These are phyloP conservation scores for Fusarium cicatricum DNA, from an alignment of 2,329 filamentous ascomycete species.

Conservation along the genomic window DNA sequence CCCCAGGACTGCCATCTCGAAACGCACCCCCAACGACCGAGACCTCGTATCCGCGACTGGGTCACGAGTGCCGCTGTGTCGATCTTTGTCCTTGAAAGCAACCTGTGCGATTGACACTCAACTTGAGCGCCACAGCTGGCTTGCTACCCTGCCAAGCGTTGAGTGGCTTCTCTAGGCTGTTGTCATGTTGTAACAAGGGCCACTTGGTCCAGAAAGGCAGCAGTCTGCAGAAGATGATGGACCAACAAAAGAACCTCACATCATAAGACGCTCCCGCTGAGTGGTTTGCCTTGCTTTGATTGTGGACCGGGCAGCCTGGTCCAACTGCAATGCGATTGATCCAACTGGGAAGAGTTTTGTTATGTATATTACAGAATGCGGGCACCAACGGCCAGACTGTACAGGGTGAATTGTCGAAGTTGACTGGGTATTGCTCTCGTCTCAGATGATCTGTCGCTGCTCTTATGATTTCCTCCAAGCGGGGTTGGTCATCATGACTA, in stretches of 20 bases:
- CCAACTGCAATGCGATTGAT: conserved; percentile 28
- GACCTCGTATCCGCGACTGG: conserved; percentile 29
- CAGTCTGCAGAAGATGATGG: conserved; percentile 21
- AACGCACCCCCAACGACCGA: conserved; percentile 11
- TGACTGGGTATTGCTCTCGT: conserved; percentile 39
- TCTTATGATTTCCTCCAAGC: conserved; percentile 48
- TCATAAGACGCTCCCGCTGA: conserved; percentile 14
- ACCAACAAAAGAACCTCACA: conserved; percentile 23
- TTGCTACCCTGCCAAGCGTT: conserved; percentile 7
- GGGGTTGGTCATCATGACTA: conserved; percentile 62
- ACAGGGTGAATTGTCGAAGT: conserved; percentile 38
- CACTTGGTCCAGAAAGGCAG: conserved; percentile 17
- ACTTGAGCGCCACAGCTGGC: conserved; percentile 28
- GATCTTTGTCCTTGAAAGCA: conserved; percentile 28
- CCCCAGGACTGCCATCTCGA: conserved; percentile 13
- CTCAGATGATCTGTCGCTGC: conserved; percentile 28
- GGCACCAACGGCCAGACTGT: conserved; percentile 38
- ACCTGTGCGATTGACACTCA: conserved; percentile 24
- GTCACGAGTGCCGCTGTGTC: conserved; percentile 23
- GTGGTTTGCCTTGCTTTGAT: conserved; percentile 16
- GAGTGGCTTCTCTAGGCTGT: conserved; percentile 21
- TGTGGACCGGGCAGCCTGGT: conserved; percentile 16
- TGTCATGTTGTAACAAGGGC: conserved; percentile 6
- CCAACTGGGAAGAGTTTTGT: conserved; percentile 33
- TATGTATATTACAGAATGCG: conserved; percentile 43